Base-by-base conservation (phyloP, 768 basidiomycete genomes). In the Suillus bovinus region DNA sequence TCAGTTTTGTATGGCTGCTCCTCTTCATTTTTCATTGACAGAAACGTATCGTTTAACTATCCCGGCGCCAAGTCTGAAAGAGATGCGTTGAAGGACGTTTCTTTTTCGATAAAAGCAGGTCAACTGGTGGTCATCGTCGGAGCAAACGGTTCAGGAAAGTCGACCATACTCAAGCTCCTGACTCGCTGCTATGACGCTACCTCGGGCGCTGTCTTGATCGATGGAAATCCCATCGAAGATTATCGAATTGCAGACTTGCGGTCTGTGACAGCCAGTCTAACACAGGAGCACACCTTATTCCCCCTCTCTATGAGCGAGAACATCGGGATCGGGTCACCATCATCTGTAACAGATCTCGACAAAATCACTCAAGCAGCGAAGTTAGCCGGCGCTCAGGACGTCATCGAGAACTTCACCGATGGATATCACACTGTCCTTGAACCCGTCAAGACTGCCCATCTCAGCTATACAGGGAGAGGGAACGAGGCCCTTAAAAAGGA, bases 11-110 rank as follows among this genome's bases (percentile, higher is more conserved):
- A 38, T 38, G 5, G 9, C 17, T 29, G 29, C 8, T 13, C 11
- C 16, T 46, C 41, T 20, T 42, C 34, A 33, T 50, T 59, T 47
- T 9, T 29, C 27, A 57, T 22, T 29, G 34, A 24, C 39, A 87
- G 86, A 22, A 68, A 85, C 56, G 78, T 87, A 0, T 73, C 74
- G 0, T 88, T 88, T 62, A 69, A 74, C 11, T 88, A 88, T 65
- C 84, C 85, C 0, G 80, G 77, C 24, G 74, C 72, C 57, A 64
- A 67, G 20, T 62, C 69, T 17, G 62, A 68, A 27, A 66, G 59
- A 13, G 34, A 63, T 0, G 74, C 72, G 27, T 62, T 76, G 61
- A 58, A 65, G 54, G 24, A 65, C n/a, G 67, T 75, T 4, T 71
- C 70, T 5, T 75, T 78, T 54, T 66, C 66, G 13, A 71, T 78